Percentiles rank a stretch among this genome's conserved stretches.
Conservation (phyloP, 306 rosid genomes). For the Carpinus fangiana region DNA sequence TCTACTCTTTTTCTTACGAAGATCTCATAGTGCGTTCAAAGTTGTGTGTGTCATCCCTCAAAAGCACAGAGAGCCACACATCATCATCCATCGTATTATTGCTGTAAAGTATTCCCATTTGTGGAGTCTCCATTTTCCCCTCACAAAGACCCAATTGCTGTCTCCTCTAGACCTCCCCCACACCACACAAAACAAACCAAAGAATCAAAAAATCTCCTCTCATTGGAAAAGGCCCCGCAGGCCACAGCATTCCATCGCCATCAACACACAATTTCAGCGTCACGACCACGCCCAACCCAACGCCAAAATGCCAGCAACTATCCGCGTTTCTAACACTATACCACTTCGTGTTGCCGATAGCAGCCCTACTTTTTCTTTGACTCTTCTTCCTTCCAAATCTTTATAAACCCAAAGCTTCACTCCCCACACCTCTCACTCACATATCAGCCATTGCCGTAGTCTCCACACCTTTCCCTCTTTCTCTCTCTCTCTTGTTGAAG, state of each 20-base stretch:
- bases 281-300: slow-evolving; percentile 10
- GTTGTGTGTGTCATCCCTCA: neutral
- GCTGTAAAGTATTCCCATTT: neutral
- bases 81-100: neutral
- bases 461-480: neutral
- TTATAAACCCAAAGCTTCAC: slow-evolving; percentile 6
- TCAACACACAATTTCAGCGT: neutral
- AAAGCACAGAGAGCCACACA: neutral
- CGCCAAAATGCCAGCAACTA: slow-evolving; percentile 3
- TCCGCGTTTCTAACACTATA: slow-evolving; percentile 46
- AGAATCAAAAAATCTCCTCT: neutral
- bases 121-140: neutral
- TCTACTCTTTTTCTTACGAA: neutral
- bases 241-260: neutral
- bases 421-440: slow-evolving; percentile 1
- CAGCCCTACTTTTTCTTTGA: slow-evolving; percentile 3
- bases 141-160: neutral
- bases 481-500: neutral
- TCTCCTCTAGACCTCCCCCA: neutral
- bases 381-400: neutral
- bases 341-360: neutral
- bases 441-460: neutral
- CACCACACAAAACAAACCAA: neutral
- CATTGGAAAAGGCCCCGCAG: neutral
- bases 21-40: neutral